phyloP scores from a whole-genome alignment of 2,329 filamentous ascomycete species.

The Aureobasidium sp. region DNA sequence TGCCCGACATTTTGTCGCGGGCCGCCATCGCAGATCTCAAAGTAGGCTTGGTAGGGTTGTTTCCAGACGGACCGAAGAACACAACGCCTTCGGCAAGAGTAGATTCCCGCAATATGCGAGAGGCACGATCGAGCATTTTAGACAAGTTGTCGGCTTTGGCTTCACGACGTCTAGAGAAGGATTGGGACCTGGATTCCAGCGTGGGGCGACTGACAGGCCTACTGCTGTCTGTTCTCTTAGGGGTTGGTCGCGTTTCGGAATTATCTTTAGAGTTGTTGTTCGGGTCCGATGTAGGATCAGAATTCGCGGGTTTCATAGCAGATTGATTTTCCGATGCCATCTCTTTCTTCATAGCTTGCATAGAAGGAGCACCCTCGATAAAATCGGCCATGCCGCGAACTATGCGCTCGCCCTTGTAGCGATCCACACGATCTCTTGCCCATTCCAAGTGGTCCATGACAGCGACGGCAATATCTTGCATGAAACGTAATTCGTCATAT shows the following conservation, averaged over 20 bases:
- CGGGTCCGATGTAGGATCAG: neutral
- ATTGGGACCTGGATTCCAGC: neutral
- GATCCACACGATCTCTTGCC: slow-evolving; percentile 30
- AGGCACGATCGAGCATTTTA: slow-evolving; percentile 21
- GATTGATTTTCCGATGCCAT: neutral
- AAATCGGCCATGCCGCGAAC: slow-evolving; percentile 22
- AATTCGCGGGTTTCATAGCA: neutral
- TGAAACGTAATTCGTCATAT: slow-evolving; percentile 21
- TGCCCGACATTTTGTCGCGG: neutral
- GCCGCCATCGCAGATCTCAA: slow-evolving; percentile 6
- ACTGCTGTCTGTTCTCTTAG: neutral
- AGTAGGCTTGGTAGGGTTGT: slow-evolving; percentile 17
- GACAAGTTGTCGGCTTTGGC: slow-evolving; percentile 22
- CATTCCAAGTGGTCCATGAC: slow-evolving; percentile 31
- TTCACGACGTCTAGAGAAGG: neutral
- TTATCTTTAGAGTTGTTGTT: neutral
- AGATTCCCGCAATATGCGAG: slow-evolving; percentile 25
- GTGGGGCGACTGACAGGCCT: neutral
- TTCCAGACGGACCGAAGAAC: slow-evolving; percentile 25
- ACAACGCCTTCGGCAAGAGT: slow-evolving; percentile 25
- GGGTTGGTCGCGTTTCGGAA: neutral
- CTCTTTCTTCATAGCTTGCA: slow-evolving; percentile 5
- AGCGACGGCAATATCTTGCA: slow-evolving; percentile 28
- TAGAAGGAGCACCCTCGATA: slow-evolving; percentile 19
- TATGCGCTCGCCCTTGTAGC: slow-evolving; percentile 22